Conservation (phyloP, 2,329 filamentous ascomycete genomes). For the Ophiostoma australiae region DNA sequence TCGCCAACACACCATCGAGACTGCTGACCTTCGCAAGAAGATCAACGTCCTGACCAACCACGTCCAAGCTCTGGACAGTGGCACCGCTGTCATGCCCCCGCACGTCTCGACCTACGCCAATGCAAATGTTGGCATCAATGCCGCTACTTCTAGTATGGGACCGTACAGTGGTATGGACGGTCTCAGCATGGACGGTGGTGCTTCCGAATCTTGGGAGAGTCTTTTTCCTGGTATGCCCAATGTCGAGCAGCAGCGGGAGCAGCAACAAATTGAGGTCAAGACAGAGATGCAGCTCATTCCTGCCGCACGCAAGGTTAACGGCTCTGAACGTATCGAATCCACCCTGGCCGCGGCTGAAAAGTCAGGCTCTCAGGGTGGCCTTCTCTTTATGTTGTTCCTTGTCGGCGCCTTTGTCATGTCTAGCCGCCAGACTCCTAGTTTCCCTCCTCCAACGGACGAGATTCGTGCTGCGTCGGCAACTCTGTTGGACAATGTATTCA, state of each 20-base stretch:
- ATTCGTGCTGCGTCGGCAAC: constrained; percentile 72
- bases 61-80: constrained; percentile 64
- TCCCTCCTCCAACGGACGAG: constrained; percentile 75
- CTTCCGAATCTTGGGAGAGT: constrained; percentile 64
- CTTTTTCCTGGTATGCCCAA: constrained; percentile 68
- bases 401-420: constrained; percentile 95
- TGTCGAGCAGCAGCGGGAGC: constrained; percentile 40
- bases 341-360: constrained; percentile 52
- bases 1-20: constrained; percentile 81
- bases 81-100: constrained; percentile 37
- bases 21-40: constrained; percentile 87
- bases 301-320: constrained; percentile 31
- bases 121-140: constrained; percentile 17
- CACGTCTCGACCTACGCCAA: constrained; percentile 46
- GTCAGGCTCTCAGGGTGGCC: constrained; percentile 67
- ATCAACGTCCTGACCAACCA: constrained; percentile 74
- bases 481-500: constrained; percentile 74
- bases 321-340: constrained; percentile 50
- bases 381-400: constrained; percentile 92
- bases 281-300: constrained; percentile 51
- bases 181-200: constrained; percentile 64
- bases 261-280: constrained; percentile 48
- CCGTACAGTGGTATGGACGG: constrained; percentile 79
- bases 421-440: constrained; percentile 67
- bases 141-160: constrained; percentile 34